Evolutionary conservation across 148 eudicot species (phyloP).

Genomic region (Linanthus parryae): DNA sequence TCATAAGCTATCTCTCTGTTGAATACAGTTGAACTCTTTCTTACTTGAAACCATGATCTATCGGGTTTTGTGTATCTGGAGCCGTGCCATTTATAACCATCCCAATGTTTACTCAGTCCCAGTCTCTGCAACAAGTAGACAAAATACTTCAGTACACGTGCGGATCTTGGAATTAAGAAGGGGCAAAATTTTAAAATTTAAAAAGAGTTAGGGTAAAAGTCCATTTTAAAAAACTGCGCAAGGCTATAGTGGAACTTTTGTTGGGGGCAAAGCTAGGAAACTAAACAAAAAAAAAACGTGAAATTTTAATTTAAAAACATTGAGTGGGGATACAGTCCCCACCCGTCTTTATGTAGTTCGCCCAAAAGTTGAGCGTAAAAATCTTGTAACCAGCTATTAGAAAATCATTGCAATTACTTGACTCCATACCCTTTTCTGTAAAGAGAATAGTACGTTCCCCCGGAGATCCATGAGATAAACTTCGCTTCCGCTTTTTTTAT

Average conservation of each 20-base stretch:
- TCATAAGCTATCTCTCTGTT: constrained; percentile 16
- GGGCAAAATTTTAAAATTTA: not conserved
- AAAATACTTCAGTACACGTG: too few species aligned
- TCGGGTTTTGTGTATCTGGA: constrained; percentile 16
- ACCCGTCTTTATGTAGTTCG: too few species aligned
- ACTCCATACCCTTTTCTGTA: constrained; percentile 42
- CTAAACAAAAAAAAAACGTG: too few species aligned
- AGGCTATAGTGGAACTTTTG: too few species aligned
- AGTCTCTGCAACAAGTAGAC: constrained; percentile 36
- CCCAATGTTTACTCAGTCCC: constrained; percentile 38
- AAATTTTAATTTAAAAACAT: not conserved
- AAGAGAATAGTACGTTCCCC: constrained; percentile 61
- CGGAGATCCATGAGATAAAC: constrained; percentile 72
- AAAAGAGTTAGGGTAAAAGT: not conserved
- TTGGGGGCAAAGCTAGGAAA: too few species aligned
- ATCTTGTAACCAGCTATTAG: not conserved
- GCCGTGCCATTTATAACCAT: constrained; percentile 37
- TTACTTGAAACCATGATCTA: constrained; percentile 48
- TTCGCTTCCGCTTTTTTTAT: constrained; percentile 34
- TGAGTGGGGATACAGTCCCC: too few species aligned
- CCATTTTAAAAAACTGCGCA: too few species aligned
- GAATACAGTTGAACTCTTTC: constrained; percentile 18
- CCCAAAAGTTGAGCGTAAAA: too few species aligned
- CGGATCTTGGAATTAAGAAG: too few species aligned
- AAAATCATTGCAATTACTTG: not conserved